These are phyloP conservation scores for Calonectria leucothoes DNA, from an alignment of 2,329 filamentous ascomycete species.

Conservation along the genomic window DNA sequence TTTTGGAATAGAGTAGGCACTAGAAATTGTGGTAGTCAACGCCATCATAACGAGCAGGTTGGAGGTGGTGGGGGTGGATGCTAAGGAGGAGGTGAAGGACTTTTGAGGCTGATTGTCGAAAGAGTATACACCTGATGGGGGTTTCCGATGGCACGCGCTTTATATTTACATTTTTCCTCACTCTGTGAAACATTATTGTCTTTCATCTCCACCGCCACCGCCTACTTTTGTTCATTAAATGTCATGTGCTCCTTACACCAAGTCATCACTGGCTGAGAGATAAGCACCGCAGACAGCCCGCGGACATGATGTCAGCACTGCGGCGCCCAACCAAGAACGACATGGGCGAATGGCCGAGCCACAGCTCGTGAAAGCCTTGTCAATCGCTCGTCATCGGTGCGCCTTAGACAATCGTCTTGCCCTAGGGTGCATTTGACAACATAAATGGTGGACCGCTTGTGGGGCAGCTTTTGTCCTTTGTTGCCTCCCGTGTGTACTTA, in stretches of 20 bases:
- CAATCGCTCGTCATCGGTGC: neutral
- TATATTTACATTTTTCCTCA: neutral
- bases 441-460: neutral
- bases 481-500: too few relatives aligned
- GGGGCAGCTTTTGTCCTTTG: neutral
- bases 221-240: neutral
- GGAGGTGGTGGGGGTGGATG: neutral
- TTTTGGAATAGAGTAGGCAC: neutral
- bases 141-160: neutral
- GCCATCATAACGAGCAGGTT: neutral
- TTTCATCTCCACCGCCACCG: neutral
- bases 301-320: neutral
- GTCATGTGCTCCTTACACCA: neutral
- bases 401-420: neutral
- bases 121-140: too few relatives aligned
- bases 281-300: neutral
- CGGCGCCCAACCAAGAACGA: neutral
- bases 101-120: too few relatives aligned
- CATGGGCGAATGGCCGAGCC: neutral
- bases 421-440: neutral
- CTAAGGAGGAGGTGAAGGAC: too few relatives aligned
- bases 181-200: neutral
- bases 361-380: neutral
- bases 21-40: neutral
- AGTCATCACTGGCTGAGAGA: neutral